Percentiles rank a stretch among this genome's conserved stretches.
Evolutionary conservation across 345 rosid genomes (phyloP).

Genomic region (Trapa incisa): DNA sequence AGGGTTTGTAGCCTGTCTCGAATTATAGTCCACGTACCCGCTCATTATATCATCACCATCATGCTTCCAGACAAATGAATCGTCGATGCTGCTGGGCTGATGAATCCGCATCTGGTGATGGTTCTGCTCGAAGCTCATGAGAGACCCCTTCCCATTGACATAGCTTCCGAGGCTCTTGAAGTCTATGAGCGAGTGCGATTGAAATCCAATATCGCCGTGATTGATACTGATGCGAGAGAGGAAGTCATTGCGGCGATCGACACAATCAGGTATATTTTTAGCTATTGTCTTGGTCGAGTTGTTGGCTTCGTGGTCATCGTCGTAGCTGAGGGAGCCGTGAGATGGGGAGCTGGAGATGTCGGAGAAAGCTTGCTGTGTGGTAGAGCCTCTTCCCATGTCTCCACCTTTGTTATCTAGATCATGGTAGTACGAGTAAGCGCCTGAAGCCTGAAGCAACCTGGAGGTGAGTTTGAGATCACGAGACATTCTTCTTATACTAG

Average conservation of each 20-base stretch:
- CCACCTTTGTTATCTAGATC: no score
- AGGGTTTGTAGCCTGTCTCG: constrained; percentile 18
- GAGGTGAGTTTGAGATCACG: no score
- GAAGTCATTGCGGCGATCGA: neutral
- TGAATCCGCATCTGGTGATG: neutral
- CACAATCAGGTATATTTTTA: neutral
- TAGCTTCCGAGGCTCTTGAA: constrained; percentile 26
- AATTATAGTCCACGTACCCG: constrained; percentile 8
- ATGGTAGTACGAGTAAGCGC: no score
- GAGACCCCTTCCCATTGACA: constrained; percentile 30
- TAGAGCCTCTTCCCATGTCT: no score
- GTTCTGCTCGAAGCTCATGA: constrained; percentile 53
- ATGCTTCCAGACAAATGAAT: constrained; percentile 28
- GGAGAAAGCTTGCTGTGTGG: no score
- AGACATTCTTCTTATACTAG: no score
- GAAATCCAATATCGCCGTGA: constrained; percentile 18
- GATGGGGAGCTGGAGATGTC: no score
- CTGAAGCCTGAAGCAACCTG: no score
- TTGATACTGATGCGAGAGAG: neutral
- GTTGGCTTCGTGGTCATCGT: no score
- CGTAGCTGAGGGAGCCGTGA: no score
- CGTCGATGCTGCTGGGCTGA: constrained; percentile 7
- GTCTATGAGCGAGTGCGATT: constrained; percentile 44
- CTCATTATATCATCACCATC: constrained; percentile 6
- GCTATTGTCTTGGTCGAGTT: no score